A percentile compares a stretch with the other conserved stretches of the same genome.
These are phyloP conservation scores for Heimioporus retisporus DNA, from an alignment of 1,284 basidiomycete genomes.

Conservation along the genomic window DNA sequence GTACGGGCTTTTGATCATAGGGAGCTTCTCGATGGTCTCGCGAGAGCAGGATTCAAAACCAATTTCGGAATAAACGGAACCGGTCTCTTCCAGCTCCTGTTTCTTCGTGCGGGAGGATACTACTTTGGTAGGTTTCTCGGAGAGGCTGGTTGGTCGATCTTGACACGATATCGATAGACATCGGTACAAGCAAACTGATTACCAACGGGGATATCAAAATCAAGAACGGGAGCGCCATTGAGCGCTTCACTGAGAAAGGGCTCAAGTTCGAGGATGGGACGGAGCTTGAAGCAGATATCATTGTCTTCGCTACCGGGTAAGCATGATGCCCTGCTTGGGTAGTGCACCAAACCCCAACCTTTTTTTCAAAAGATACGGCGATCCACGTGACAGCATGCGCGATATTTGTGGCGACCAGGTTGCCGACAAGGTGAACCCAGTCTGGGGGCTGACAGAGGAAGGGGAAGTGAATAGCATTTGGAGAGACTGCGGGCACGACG, in stretches of 20 bases:
- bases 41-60: constrained; percentile 56
- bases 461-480: constrained; percentile 55
- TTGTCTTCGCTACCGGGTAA: constrained; percentile 58
- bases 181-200: constrained; percentile 52
- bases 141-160: not conserved
- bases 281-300: constrained; percentile 55
- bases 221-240: constrained; percentile 52
- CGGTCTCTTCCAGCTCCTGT: constrained; percentile 49
- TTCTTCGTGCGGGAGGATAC: constrained; percentile 51
- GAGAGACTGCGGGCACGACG: constrained; percentile 42
- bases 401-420: constrained; percentile 50
- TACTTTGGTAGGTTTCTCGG: constrained; percentile 47
- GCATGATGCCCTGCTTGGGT: too few species aligned
- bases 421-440: constrained; percentile 46
- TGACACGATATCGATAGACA: constrained; percentile 31
- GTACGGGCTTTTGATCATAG: constrained; percentile 11
- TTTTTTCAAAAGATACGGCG: constrained; percentile 34
- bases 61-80: constrained; percentile 49
- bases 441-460: constrained; percentile 60
- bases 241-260: constrained; percentile 45
- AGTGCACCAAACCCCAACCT: too few species aligned
- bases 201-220: constrained; percentile 57
- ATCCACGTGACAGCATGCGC: constrained; percentile 43
- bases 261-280: constrained; percentile 56
- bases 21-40: constrained; percentile 52